Evolutionary conservation across 2,329 filamentous ascomycete species (phyloP), one percentile per base, ranked within the genome.

Genomic region (Dendryphion nanum): DNA sequence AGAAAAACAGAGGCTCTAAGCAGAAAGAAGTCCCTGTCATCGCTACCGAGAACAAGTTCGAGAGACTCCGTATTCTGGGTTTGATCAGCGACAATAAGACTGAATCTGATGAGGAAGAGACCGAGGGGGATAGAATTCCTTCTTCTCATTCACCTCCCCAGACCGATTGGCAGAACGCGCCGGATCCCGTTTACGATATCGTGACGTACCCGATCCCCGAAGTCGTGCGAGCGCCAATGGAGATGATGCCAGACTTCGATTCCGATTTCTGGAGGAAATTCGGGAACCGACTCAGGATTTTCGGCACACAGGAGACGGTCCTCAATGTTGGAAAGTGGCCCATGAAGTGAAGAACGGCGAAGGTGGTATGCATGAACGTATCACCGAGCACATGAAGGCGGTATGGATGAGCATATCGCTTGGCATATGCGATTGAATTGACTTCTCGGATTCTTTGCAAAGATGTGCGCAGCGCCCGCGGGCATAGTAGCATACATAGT

Each of bases 251-350:
- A 6, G 55, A 65, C 2, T 75, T 75, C 40, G 59, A 66, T 1
- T 67, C 67, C 4, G 59, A 67, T 13, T 82, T 83, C 51, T 83
- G 80, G 80, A 51, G 61, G 4, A 57, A 72, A 7, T 81, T 81
- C 54, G 75, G 75, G 1, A 83, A 83, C 48, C 77, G 72, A 45
- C 54, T 83, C 38, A 67, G 79, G 26, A 73, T 81, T 1, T 83
- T 81, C 63, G 80, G 79, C 2, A 82, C 78, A 0, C 52, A 70
- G 32, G 79, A 83, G 56, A 68, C 45, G 7, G 50, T 61, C 4
- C 39, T 61, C 18, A 51, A 46, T 29, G 48, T 62, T 18, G 50
- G 48, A 12, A 41, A 47, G 1, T 61, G 57, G 58, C 10, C n/a
- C 10, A 26, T 10, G 23, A n/a, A 8, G n/a, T 26, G 3, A 26